Base-by-base conservation (phyloP, 1,139 yeast species). In the Dujonia santamariae region DNA sequence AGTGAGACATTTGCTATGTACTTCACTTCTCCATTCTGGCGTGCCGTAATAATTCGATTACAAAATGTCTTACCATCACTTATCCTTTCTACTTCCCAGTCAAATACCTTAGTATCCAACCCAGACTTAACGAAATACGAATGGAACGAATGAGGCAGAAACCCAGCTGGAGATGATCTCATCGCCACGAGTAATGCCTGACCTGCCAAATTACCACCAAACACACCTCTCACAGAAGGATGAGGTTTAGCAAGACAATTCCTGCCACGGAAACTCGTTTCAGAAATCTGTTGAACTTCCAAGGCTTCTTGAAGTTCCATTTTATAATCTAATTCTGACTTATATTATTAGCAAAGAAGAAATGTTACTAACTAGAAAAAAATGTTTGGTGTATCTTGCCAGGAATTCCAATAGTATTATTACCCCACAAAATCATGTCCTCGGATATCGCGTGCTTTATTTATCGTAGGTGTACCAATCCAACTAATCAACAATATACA, bases 11-110 rank as follows among this genome's bases (percentile, higher is more conserved):
- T 72, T 13, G 82, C 75, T 15, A 72, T 61, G 48, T 72, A 80
- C 26, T 72, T 69, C 34, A 79, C 49, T 14, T 58, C 55, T 8
- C 73, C 77, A 17, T 65, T 53, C 53, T 82, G 88, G 27, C 56
- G 61, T 0, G 80, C 85, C 31, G 65, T 62, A 4, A 83, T 72
- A 28, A 76, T 70, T 36, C 85, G 67, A 33, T 82, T 80, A 31
- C 72, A 63, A 50, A 79, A 84, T 40, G 47, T 79, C 40, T 72
- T 75, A 3, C 94, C 94, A 39, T 74, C 56, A 30, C 67, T 61
- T n/a, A 61, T 54, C 20, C 36, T 37, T 4, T 57, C 59, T 4
- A 65, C 64, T 36, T 56, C 55, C 67, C 72, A 69, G 13, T 53
- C 49, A 36, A 66, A 48, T 11, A 41, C 41, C 18, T 48, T 40